Conservation (phyloP, 768 basidiomycete species). For the Leccinum broughii region DNA sequence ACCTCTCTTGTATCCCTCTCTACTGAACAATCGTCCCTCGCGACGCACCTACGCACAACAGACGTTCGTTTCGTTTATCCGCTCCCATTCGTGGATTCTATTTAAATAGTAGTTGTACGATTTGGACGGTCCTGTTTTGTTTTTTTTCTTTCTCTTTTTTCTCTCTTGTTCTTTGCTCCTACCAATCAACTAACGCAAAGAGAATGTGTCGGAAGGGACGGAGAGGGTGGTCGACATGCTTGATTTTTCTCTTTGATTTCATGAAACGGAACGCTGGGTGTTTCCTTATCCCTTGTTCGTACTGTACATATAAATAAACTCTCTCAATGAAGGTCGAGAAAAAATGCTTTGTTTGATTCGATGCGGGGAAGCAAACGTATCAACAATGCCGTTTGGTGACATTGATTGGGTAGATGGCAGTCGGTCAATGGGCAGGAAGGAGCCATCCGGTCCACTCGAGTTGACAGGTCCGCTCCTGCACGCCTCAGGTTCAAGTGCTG, state of each 20-base stretch:
- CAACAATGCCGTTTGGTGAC: no score
- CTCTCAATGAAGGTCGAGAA: not conserved
- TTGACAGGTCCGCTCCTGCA: no score
- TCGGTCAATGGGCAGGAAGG: no score
- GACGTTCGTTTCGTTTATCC: not conserved
- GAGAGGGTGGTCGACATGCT: not conserved
- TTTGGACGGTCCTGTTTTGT: not conserved
- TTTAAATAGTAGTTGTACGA: not conserved
- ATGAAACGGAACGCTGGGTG: not conserved
- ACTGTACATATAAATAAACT: not conserved
- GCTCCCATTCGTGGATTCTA: not conserved
- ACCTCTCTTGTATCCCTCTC: not conserved
- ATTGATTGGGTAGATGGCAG: no score
- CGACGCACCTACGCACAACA: not conserved
- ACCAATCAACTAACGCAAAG: not conserved
- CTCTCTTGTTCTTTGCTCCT: not conserved
- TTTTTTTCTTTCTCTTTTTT: not conserved
- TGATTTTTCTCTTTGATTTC: not conserved
- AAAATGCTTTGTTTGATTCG: not conserved
- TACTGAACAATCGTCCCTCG: not conserved
- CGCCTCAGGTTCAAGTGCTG: no score
- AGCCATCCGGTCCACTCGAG: no score
- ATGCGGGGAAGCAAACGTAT: no score
- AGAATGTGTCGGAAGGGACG: not conserved
- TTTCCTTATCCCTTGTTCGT: not conserved